Evolutionary conservation across 1,284 basidiomycete genomes (phyloP).

Genomic region (Puccinia hordei): DNA sequence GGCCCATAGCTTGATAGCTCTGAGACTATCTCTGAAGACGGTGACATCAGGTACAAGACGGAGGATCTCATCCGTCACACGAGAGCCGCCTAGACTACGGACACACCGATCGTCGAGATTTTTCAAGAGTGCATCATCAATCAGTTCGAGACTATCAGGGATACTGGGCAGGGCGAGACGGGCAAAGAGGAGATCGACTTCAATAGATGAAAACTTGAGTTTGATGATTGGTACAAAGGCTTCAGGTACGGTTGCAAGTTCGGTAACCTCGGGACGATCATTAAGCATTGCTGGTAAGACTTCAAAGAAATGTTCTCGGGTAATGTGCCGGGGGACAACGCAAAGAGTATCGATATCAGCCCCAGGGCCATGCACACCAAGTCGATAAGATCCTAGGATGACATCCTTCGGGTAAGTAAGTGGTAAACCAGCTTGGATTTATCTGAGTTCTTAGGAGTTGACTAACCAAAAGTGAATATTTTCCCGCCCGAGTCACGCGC

Average conservation of each 20-base stretch:
- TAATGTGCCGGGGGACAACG: constrained; percentile 94
- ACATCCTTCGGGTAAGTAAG: not conserved
- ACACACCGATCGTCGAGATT: constrained; percentile 94
- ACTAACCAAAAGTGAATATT: constrained; percentile 98
- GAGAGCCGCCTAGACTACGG: constrained; percentile 88
- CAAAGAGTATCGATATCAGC: constrained; percentile 98
- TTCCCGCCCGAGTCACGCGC: constrained; percentile 88
- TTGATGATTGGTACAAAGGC: constrained; percentile 96
- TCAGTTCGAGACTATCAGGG: constrained; percentile 84
- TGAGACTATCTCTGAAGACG: constrained; percentile 88
- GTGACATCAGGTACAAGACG: constrained; percentile 90
- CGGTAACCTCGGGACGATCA: constrained; percentile 79
- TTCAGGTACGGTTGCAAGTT: constrained; percentile 89
- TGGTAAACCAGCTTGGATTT: constrained; percentile 9
- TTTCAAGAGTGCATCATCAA: constrained; percentile 86
- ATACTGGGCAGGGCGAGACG: constrained; percentile 78
- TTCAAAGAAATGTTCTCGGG: constrained; percentile 92
- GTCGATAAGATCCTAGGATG: constrained; percentile 57
- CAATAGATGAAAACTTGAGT: constrained; percentile 85
- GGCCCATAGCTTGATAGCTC: constrained; percentile 98
- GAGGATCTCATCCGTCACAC: constrained; percentile 94
- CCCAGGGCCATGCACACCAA: constrained; percentile 94
- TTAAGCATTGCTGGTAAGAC: constrained; percentile 87
- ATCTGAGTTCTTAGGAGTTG: constrained; percentile 62
- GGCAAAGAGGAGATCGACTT: constrained; percentile 85